Percentiles rank a stretch among this genome's conserved stretches.
Evolutionary conservation across 2,329 filamentous ascomycete genomes (phyloP).

Genomic region (Beauveria pseudobassiana): DNA sequence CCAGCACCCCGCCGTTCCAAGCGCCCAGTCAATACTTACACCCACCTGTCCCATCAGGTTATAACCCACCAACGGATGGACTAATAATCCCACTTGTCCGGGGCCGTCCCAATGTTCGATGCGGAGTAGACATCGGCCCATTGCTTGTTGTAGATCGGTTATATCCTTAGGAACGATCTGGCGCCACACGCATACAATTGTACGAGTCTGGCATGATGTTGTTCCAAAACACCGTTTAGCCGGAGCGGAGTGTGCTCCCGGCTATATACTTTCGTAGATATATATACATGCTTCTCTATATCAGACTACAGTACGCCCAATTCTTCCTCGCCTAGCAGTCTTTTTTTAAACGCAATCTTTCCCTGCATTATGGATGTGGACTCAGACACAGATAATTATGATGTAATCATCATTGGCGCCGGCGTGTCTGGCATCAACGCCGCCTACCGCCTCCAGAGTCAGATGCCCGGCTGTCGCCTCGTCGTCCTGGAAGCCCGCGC

Average conservation of each 20-base stretch:
- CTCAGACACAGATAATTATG: neutral
- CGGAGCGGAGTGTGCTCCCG: neutral
- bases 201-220: neutral
- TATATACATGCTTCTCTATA: too few relatives aligned
- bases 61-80: neutral
- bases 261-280: too few relatives aligned
- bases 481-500: constrained; percentile 50
- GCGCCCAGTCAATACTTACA: neutral
- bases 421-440: constrained; percentile 53
- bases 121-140: neutral
- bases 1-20: too few relatives aligned
- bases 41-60: too few relatives aligned
- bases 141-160: neutral
- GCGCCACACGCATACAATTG: neutral
- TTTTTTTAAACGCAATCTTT: too few relatives aligned
- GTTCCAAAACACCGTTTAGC: neutral
- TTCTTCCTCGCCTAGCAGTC: too few relatives aligned
- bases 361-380: too few relatives aligned
- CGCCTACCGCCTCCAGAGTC: constrained; percentile 55
- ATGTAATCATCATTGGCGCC: constrained; percentile 53
- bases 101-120: neutral
- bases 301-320: too few relatives aligned
- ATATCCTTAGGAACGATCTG: neutral
- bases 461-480: constrained; percentile 44
- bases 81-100: neutral